A percentile compares a stretch with the other conserved stretches of the same genome.
Evolutionary conservation across 2,329 filamentous ascomycete genomes (phyloP).

Genomic region (Fusarium veterinarium): DNA sequence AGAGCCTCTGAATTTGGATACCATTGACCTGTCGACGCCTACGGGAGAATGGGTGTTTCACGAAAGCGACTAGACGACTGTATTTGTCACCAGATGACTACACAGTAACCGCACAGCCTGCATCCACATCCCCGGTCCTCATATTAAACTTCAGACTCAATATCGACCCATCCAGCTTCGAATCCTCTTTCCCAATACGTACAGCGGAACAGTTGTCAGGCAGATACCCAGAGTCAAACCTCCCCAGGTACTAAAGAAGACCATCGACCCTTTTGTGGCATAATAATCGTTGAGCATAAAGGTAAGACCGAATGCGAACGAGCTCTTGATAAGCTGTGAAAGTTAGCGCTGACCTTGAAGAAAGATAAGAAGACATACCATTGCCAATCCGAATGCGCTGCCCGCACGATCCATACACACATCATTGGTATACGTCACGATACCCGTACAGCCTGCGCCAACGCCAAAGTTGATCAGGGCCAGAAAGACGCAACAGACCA

Average conservation of each 20-base stretch:
- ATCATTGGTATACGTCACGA: conserved; percentile 5
- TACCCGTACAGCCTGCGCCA: background rate
- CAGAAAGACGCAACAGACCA: background rate
- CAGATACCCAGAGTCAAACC: background rate
- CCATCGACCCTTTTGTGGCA: background rate
- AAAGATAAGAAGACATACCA: background rate
- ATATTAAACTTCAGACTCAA: no score
- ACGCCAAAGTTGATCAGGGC: conserved; percentile 1
- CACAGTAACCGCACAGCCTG: no score
- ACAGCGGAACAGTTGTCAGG: background rate
- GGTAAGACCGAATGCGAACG: background rate
- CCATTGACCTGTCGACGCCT: background rate
- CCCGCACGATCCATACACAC: background rate
- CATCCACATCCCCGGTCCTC: no score
- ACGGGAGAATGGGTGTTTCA: background rate
- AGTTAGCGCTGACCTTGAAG: background rate
- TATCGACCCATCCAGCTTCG: background rate
- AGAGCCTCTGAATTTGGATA: background rate
- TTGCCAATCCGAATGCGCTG: background rate
- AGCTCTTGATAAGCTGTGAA: background rate
- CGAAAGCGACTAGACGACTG: background rate
- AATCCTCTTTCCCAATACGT: background rate
- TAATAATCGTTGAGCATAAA: conserved; percentile 9
- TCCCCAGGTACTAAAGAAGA: conserved; percentile 8
- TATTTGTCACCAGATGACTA: no score